Base-by-base conservation (phyloP, 202 grass and related monocot genomes). In the Schoenoplectus triqueter region DNA sequence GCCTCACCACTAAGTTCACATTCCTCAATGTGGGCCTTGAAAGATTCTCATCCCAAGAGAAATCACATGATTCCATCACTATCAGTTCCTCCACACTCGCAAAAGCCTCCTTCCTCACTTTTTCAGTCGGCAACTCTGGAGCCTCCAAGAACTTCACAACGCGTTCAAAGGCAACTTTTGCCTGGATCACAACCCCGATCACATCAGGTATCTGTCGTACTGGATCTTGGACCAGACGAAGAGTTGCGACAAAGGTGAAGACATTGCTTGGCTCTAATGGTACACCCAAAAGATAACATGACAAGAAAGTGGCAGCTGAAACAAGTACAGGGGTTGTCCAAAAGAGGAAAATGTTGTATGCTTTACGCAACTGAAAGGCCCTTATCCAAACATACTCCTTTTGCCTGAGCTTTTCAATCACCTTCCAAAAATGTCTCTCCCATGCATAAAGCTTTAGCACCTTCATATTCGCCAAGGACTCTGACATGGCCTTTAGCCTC, bases 251-350 rank as follows among this genome's bases (percentile, higher is more conserved):
- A 62, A 92, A 92, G 21, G 95, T 95, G 79, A 98, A 98, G 5
- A 98, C 93, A 9, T 94, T 98, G 82, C 88, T 94, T 66, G 95
- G 80, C 79, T 95, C 82, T 64, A 98, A 89, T 85, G 93, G 91
- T 63, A 95, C 71, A 48, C 73, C 66, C 72, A 98, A 63, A 73
- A 92, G 14, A 90, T 93, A 98, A 82, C 95, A 98, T 82, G 95
- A 70, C 54, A 92, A 18, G 69, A 98, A 98, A 10, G 92, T 93
- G 41, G 88, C 89, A 66, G 91, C 89, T 7, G 95, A 98, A 44
- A 98, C 95, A 67, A 92, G 73, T 59, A 95, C 91, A 87, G 95
- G 95, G 11, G 95, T 93, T 63, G 95, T 85, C 92, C 95, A 98
- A 41, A 98, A 92, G 40, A 98, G 87, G 73, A 95, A 89, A 74